These are phyloP conservation scores for Botryobasidium botryosum DNA, from an alignment of 768 basidiomycete genomes.

Conservation along the genomic window DNA sequence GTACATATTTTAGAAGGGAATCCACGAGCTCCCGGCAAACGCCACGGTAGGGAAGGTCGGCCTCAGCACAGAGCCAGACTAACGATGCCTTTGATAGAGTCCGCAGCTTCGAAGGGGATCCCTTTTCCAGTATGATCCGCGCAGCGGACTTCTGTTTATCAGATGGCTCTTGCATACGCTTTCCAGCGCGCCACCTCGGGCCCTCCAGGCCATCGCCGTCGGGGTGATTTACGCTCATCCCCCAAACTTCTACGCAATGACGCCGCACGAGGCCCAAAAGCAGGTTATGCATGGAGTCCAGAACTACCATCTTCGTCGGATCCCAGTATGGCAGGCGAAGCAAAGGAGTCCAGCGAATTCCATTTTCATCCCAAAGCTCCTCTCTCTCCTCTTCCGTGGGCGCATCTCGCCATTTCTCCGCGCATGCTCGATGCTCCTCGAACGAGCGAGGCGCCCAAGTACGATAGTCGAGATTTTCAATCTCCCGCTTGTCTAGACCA, in stretches of 20 bases:
- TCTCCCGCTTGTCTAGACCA: neutral
- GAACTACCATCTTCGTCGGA: neutral
- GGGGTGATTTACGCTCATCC: neutral
- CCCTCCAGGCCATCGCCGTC: too few relatives aligned
- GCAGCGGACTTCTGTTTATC: too few relatives aligned
- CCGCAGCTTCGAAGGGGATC: too few relatives aligned
- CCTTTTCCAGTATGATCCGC: too few relatives aligned
- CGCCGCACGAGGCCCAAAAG: neutral
- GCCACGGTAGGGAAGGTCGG: too few relatives aligned
- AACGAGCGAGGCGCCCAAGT: neutral
- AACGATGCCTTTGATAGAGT: too few relatives aligned
- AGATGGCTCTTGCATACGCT: too few relatives aligned
- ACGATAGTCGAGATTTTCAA: neutral
- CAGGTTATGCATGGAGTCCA: conserved; percentile 1
- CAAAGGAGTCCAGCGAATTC: neutral
- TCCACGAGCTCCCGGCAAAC: too few relatives aligned
- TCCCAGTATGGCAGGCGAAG: neutral
- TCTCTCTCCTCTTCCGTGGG: neutral
- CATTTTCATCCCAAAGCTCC: neutral
- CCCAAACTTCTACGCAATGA: neutral
- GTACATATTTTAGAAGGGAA: too few relatives aligned
- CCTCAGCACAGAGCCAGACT: too few relatives aligned
- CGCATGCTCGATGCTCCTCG: neutral
- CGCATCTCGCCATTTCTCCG: neutral
- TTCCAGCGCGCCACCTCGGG: too few relatives aligned